Percentiles rank a stretch among this genome's conserved stretches.
These are phyloP conservation scores for Blastobotrys indianensis DNA, from an alignment of 1,139 yeast genomes.

Conservation along the genomic window DNA sequence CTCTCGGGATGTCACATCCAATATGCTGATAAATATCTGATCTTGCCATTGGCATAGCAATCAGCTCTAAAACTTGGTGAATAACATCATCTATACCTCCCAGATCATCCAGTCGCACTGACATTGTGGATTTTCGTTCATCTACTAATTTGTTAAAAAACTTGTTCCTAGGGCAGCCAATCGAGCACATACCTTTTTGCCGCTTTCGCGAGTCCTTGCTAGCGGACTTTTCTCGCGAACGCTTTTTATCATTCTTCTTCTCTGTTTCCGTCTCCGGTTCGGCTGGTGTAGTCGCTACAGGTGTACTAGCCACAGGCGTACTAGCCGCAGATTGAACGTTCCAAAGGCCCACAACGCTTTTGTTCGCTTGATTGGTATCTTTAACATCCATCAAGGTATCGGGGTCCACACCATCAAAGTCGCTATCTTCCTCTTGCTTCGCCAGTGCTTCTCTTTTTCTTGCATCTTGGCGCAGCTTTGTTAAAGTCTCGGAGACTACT, in stretches of 20 bases:
- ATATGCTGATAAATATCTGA: conserved; percentile 85
- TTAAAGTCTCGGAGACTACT: conserved; percentile 50
- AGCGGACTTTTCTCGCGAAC: conserved; percentile 33
- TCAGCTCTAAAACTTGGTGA: conserved; percentile 78
- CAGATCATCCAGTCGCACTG: conserved; percentile 56
- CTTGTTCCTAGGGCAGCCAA: conserved; percentile 1
- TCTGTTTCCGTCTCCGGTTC: conserved; percentile 20
- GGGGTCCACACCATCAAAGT: conserved; percentile 39
- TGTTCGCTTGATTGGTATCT: conserved; percentile 57
- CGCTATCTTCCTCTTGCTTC: conserved; percentile 28
- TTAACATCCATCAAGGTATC: conserved; percentile 52
- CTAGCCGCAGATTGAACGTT: conserved; percentile 24
- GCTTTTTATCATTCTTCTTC: conserved; percentile 21
- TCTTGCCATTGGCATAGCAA: conserved; percentile 86
- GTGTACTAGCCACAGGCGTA: conserved; percentile 12
- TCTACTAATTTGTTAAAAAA: conserved; percentile 11
- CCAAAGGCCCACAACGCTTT: conserved; percentile 72
- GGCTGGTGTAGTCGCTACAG: not conserved
- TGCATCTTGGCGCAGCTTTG: conserved; percentile 37
- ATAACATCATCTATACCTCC: conserved; percentile 89
- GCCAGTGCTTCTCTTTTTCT: conserved; percentile 32
- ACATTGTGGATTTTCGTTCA: conserved; percentile 26
- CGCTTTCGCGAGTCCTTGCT: conserved; percentile 17
- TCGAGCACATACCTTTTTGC: conserved; percentile 35
- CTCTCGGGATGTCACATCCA: conserved; percentile 97